Conservation (phyloP, 2,329 filamentous ascomycete species). For the Corniculantispora saksenae region DNA sequence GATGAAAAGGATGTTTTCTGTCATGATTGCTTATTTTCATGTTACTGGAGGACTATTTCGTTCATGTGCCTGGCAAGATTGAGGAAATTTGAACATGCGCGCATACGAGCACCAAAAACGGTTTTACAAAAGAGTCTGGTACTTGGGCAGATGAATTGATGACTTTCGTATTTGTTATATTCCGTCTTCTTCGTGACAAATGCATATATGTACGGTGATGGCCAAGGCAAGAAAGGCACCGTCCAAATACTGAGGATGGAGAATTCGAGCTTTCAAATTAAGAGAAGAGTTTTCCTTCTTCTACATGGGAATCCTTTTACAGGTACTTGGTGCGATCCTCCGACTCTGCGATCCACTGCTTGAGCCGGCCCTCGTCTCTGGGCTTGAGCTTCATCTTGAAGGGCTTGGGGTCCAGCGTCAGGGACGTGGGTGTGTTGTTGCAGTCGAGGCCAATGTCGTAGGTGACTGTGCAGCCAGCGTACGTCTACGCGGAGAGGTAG, state of each 20-base stretch:
- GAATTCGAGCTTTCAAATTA: background rate
- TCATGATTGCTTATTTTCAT: too few species aligned
- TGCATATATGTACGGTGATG: background rate
- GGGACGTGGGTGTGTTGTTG: conserved; percentile 55
- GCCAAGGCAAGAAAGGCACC: too few species aligned
- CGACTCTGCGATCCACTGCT: conserved; percentile 54
- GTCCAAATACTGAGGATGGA: too few species aligned
- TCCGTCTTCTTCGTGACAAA: background rate
- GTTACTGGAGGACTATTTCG: background rate
- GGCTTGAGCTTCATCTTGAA: conserved; percentile 60
- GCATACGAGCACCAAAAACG: background rate
- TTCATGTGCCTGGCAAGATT: background rate
- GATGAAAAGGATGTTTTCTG: background rate
- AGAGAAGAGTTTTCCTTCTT: background rate
- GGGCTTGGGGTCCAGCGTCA: conserved; percentile 63
- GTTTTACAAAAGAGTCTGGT: background rate
- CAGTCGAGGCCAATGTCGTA: conserved; percentile 61
- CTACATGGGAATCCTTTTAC: conserved; percentile 28
- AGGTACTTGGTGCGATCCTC: conserved; percentile 50
- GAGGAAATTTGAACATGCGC: background rate
- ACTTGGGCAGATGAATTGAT: background rate
- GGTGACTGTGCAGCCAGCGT: conserved; percentile 56
- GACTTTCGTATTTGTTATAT: background rate
- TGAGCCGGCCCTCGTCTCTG: conserved; percentile 46
- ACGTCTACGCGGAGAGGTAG: conserved; percentile 56